Evolutionary conservation across 2,329 filamentous ascomycete genomes (phyloP), one percentile per base, ranked within the genome.

Genomic region (Cordyceps pruinosa): DNA sequence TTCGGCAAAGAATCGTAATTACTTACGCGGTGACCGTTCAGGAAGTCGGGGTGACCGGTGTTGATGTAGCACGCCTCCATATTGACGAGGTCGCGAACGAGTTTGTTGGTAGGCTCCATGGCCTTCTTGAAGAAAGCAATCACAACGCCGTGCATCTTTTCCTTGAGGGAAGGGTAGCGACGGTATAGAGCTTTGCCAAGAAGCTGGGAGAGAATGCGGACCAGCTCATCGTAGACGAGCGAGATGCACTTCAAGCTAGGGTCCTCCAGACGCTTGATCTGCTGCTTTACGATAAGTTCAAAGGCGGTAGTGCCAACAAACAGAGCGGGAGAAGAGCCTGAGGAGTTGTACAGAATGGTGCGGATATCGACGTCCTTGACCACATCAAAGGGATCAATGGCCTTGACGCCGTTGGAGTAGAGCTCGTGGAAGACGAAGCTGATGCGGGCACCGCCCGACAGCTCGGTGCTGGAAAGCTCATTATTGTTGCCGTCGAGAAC

Each of bases 51-150:
- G 71, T 99, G 95, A 10, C 91, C 94, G 30, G 95, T 99, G 77
- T 99, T 99, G 79, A 99, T 88, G 72, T 99, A 99, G 76, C 90
- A 95, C 15, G 92, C 77, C 73, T 99, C 94, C 94, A 99, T 99
- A 10, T 87, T 76, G 26, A 99, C 93, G 41, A 99, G 81, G 70
- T 99, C 94, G 67, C 77, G 86, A 58, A 99, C 94, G 48, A 99
- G 82, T 80, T 97, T 97, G 78, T 97, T 97, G 37, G 94, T 96
- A 7, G 94, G 94, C 55, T 97, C 91, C 89, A 97, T 96, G 55
- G 90, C 87, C 77, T 96, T 96, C 77, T 97, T 97, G 81, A 97
- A 97, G 75, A 99, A 99, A 10, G 78, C 68, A 65, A 99, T 94
- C 51, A 97, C 93, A 15, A 96, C 92, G 13, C 80, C 79, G 72